Evolutionary conservation across 2,329 filamentous ascomycete species (phyloP), one percentile per base, ranked within the genome.

Genomic region (Aspergillus phoenicis): DNA sequence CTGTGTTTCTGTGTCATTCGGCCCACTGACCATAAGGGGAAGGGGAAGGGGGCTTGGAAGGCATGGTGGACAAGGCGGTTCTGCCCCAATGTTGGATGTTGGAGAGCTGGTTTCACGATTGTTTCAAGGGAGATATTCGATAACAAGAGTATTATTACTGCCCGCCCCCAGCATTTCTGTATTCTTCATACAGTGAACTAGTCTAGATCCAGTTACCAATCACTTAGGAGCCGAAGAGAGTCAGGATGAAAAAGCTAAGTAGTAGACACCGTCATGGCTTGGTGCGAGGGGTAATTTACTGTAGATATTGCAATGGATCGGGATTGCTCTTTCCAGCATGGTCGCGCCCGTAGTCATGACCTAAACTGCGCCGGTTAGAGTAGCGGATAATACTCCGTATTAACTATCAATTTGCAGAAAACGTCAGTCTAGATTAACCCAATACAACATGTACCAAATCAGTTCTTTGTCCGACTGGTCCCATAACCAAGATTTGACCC

Each of bases 91-190:
- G 8, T 20, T 47, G 53, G 26, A 30, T 33, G 13, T 47, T 47
- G 10, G 17, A 33, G 26, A 28, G n/a, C n/a, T 17, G 15, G 24
- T 56, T 56, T 56, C 53, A 56, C 53, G 41, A 56, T 15, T 56
- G 53, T 56, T 56, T 56, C 53, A 56, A 30, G 39, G 39, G 26
- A 30, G 1, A 2, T 17, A 28, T 45, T 24, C 17, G 6, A 56
- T 26, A 47, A 56, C 39, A 47, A 28, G 39, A 38, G 36, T 22
- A 43, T 8, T 26, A 28, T 36, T 36, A 36, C 33, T 36, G 11
- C 33, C 8, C 52, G 26, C 45, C 22, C 22, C 45, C 45, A 2
- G 45, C 45, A 48, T 26, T 28, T 28, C 13, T 36, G 33, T 36
- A 13, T 36, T 36, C 33, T 36, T 36, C 33, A 36, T 36, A 36